Evolutionary conservation across 139 green algal genomes (phyloP).

Genomic region (Asterochloris sp.): DNA sequence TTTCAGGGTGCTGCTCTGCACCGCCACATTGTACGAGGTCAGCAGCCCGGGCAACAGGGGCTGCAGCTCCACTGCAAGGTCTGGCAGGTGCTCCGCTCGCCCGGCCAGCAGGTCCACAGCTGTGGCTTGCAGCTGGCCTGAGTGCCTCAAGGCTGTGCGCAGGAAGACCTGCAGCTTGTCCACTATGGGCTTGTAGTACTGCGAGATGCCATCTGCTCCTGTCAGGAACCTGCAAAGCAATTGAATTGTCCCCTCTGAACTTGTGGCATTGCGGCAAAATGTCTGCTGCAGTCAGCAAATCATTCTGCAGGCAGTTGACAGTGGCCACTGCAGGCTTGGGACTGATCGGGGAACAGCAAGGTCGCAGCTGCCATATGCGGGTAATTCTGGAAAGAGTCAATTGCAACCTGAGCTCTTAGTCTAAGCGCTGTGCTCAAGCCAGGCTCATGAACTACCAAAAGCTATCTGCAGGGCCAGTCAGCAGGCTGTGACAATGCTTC

Average conservation of each 20-base stretch:
- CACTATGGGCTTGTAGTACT: constrained; percentile 3
- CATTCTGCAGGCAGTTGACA: no score
- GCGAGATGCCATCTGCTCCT: constrained; percentile 7
- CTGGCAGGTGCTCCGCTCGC: not conserved
- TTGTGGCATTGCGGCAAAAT: not conserved
- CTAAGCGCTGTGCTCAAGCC: no score
- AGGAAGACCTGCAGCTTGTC: not conserved
- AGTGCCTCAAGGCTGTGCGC: not conserved
- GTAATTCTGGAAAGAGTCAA: no score
- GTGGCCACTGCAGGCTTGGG: no score
- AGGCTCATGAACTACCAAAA: no score
- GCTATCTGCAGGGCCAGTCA: no score
- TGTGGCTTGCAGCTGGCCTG: not conserved
- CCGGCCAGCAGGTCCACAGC: constrained; percentile 12
- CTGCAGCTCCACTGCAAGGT: constrained; percentile 7
- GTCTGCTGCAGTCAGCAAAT: no score
- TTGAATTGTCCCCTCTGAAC: not conserved
- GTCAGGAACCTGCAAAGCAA: constrained; percentile 13
- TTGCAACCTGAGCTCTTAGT: no score
- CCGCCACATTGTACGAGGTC: not conserved
- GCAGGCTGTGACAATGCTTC: no score
- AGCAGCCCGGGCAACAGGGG: constrained; percentile 5
- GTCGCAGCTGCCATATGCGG: no score
- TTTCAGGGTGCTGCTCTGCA: constrained; percentile 12
- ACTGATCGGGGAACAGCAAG: no score